Evolutionary conservation across 2,329 filamentous ascomycete species (phyloP), one percentile per base, ranked within the genome.

Genomic region (Teratosphaeria destructans): DNA sequence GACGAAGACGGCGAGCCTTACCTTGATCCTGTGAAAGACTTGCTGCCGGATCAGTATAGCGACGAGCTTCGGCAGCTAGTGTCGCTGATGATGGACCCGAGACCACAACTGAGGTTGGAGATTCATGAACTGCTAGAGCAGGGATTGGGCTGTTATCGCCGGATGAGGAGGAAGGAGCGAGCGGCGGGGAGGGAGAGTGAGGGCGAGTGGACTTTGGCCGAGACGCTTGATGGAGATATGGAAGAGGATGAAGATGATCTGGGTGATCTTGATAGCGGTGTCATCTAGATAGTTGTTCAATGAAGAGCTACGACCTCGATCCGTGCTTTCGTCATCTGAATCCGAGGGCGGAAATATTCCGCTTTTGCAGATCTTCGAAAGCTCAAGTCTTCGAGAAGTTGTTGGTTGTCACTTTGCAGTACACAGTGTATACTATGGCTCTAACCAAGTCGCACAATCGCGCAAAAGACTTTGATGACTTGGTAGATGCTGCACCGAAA

Each of bases 401-500:
- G 43, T 23, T 49, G 19, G 8, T 49, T 49, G 8, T 8, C 12
- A 3, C 32, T 1, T 3, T 54, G 52, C 52, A 12, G 6, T 1
- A 29, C 23, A 19, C 14, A 32, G 34, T 32, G 4, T 26, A n/a
- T 29, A 56, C 16, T 57, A 70, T 70, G 67, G 67, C 67, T 19
- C 62, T 63, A 26, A 62, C 63, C 56, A 65, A 61, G 64, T 66
- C 65, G 12, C 63, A 59, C 55, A 70, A 69, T 55, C 67, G 68
- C 56, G 65, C 66, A 32, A 59, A 60, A 19, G 65, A 70, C 43
- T 70, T 72, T 32, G 66, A 69, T 5, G 67, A 70, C 19, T 60
- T 70, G 5, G 58, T 66, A 4, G 62, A 67, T 34, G 59, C 60
- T 47, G 67, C 63, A 11, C 69, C 71, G 1, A 67, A 66, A 60